A percentile compares a stretch with the other conserved stretches of the same genome.
These are phyloP conservation scores for Lunasporangiospora selenospora DNA, from an alignment of 192 early-diverging fungal species.

Conservation along the genomic window DNA sequence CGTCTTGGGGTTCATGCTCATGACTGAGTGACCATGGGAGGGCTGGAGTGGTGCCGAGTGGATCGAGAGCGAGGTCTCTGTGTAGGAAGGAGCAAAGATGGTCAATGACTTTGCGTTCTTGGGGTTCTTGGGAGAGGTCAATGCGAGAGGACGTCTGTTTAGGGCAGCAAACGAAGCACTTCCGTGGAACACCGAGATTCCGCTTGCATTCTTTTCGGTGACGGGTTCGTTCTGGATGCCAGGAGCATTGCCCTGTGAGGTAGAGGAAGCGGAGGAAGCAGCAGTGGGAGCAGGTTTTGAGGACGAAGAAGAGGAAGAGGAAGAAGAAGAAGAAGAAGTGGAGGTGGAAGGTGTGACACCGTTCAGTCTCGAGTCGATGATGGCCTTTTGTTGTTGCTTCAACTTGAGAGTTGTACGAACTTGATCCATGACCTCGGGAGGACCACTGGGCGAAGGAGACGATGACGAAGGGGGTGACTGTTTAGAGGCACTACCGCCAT, in stretches of 20 bases:
- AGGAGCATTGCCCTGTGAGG: no score
- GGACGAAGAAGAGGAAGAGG: background rate
- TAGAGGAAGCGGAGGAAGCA: background rate
- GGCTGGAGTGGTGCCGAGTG: constrained; percentile 57
- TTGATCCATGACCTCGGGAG: constrained; percentile 60
- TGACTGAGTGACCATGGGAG: constrained; percentile 40
- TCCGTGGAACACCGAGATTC: constrained; percentile 40
- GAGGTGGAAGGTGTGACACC: background rate
- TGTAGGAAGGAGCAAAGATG: constrained; percentile 59
- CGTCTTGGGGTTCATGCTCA: constrained; percentile 42
- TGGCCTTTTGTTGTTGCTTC: constrained; percentile 72
- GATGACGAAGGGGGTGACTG: constrained; percentile 1
- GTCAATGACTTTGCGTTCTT: constrained; percentile 59
- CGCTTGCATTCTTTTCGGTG: constrained; percentile 33
- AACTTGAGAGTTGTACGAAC: constrained; percentile 56
- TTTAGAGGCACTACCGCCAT: background rate
- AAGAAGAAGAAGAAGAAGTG: background rate
- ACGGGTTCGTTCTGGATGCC: constrained; percentile 15
- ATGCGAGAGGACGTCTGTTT: constrained; percentile 31
- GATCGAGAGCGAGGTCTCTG: constrained; percentile 49
- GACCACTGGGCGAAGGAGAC: constrained; percentile 2
- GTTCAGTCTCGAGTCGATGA: constrained; percentile 63
- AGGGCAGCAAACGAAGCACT: constrained; percentile 32
- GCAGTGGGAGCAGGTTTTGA: constrained; percentile 15
- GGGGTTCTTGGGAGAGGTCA: constrained; percentile 49